phyloP scores from a whole-genome alignment of 2,329 filamentous ascomycete genomes.

The Beauveria australis region DNA sequence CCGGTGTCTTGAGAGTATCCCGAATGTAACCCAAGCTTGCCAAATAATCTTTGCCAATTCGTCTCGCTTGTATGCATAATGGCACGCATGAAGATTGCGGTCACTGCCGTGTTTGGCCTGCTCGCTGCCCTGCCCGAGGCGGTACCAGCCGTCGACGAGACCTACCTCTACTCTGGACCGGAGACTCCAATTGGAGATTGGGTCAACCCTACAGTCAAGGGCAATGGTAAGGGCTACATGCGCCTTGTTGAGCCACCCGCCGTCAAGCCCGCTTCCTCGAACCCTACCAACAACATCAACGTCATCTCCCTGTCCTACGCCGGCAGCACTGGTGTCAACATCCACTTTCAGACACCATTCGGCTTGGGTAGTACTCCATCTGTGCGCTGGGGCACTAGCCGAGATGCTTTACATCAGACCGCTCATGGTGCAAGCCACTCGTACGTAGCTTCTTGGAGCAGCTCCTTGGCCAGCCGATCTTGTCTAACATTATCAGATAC shows the following conservation, averaged over 20 bases:
- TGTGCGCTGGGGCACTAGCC: constrained; percentile 34
- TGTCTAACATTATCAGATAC: constrained; percentile 25
- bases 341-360: constrained; percentile 47
- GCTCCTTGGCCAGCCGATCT: too few species aligned
- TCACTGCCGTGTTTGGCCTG: background rate
- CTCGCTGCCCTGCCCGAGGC: constrained; percentile 10
- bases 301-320: constrained; percentile 41
- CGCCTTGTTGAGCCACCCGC: constrained; percentile 42
- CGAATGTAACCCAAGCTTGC: background rate
- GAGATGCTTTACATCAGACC: constrained; percentile 24
- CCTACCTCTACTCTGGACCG: constrained; percentile 40
- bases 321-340: constrained; percentile 36
- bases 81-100: background rate
- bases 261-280: constrained; percentile 32
- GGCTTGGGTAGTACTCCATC: constrained; percentile 36
- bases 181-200: constrained; percentile 41
- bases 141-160: constrained; percentile 27
- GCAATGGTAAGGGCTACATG: constrained; percentile 43
- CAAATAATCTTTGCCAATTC: background rate
- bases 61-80: background rate
- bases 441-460: constrained; percentile 20
- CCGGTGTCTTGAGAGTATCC: background rate
- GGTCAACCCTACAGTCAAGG: constrained; percentile 40
- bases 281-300: constrained; percentile 44
- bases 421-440: constrained; percentile 32